A percentile compares a stretch with the other conserved stretches of the same genome.
Evolutionary conservation across 352 stramenopile species (phyloP).

Genomic region (Phytophthora hybrid): DNA sequence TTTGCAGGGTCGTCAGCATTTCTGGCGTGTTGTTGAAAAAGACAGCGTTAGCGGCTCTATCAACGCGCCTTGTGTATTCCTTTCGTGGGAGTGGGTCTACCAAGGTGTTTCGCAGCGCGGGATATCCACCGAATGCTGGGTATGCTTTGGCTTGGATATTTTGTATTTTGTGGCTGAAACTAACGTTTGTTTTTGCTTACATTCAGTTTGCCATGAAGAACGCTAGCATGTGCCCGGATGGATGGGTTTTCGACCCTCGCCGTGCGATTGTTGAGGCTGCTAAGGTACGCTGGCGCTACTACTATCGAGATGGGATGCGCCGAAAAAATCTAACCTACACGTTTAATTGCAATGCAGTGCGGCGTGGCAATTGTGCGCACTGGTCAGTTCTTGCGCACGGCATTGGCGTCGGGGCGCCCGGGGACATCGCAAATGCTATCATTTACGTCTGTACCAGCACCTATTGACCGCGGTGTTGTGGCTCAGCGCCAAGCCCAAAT

Average conservation of each 20-base stretch:
- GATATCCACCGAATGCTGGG: constrained; percentile 86
- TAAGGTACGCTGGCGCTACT: constrained; percentile 44
- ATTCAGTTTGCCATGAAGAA: constrained; percentile 86
- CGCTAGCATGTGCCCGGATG: constrained; percentile 64
- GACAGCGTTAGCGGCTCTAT: constrained; percentile 42
- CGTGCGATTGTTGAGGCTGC: constrained; percentile 81
- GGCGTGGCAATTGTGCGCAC: constrained; percentile 77
- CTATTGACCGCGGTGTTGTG: constrained; percentile 64
- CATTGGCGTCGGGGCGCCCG: constrained; percentile 40
- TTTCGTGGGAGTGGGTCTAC: constrained; percentile 90
- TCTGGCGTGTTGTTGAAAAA: constrained; percentile 81
- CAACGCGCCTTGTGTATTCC: constrained; percentile 73
- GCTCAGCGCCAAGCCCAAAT: constrained; percentile 81
- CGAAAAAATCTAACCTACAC: background rate
- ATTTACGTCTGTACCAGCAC: constrained; percentile 47
- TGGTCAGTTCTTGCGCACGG: constrained; percentile 71
- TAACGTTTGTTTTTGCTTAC: constrained; percentile 10
- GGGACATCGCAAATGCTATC: constrained; percentile 56
- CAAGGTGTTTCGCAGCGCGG: constrained; percentile 83
- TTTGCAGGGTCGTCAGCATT: constrained; percentile 76
- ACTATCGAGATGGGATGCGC: background rate
- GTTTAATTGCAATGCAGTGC: constrained; percentile 33
- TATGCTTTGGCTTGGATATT: constrained; percentile 22
- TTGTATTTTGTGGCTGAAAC: background rate
- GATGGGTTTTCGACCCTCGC: constrained; percentile 76